Evolutionary conservation across 2,329 filamentous ascomycete species (phyloP).

Genomic region (Teratosphaeria gauchensis): DNA sequence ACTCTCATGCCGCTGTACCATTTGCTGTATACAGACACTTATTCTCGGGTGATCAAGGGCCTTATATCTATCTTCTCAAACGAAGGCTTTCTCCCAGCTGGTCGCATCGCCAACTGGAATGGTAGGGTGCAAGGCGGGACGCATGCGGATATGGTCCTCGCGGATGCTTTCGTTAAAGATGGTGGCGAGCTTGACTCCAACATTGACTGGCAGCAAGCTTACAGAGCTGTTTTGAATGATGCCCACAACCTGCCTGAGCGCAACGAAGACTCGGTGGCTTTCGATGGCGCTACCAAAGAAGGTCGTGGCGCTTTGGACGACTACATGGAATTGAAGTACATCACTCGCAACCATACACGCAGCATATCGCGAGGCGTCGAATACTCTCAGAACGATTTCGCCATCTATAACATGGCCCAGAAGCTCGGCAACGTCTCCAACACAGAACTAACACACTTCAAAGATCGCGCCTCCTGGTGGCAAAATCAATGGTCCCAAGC

Average conservation of each 20-base stretch:
- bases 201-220: constrained; percentile 55
- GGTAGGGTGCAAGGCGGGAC: constrained; percentile 59
- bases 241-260: constrained; percentile 53
- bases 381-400: constrained; percentile 60
- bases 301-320: constrained; percentile 59
- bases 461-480: constrained; percentile 36
- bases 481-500: constrained; percentile 59
- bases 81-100: constrained; percentile 61
- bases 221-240: constrained; percentile 53
- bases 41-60: constrained; percentile 57
- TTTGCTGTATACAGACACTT: constrained; percentile 50
- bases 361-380: constrained; percentile 54
- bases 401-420: constrained; percentile 54
- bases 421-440: constrained; percentile 49
- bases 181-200: constrained; percentile 11
- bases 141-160: constrained; percentile 58
- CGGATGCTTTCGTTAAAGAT: constrained; percentile 62
- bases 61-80: constrained; percentile 57
- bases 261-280: constrained; percentile 46
- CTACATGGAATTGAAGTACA: constrained; percentile 55
- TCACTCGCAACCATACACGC: constrained; percentile 51
- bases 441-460: constrained; percentile 45
- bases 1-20: constrained; percentile 56
- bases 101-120: constrained; percentile 58
- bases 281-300: constrained; percentile 54